These are phyloP conservation scores for Aspergillus sp. DNA, from an alignment of 2,329 filamentous ascomycete species.

Conservation along the genomic window DNA sequence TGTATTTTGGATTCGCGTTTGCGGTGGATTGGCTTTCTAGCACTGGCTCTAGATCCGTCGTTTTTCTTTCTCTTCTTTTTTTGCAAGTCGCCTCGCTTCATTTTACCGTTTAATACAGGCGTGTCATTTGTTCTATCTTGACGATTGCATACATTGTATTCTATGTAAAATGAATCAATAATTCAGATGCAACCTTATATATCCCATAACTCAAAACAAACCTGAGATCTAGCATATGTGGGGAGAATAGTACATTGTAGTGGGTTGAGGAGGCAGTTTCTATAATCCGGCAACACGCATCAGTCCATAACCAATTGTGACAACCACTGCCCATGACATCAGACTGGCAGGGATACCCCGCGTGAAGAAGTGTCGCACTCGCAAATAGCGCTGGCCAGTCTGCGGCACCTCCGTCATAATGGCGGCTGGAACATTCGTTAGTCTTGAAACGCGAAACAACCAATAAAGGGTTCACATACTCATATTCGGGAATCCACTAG, in stretches of 20 bases:
- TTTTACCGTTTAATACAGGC: constrained; percentile 6
- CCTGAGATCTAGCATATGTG: not conserved
- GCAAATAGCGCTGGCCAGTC: constrained; percentile 86
- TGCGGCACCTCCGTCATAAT: constrained; percentile 98
- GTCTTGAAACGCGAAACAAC: not conserved
- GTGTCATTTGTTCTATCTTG: constrained; percentile 4
- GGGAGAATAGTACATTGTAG: not conserved
- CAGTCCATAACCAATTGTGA: constrained; percentile 85
- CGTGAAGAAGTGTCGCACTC: constrained; percentile 92
- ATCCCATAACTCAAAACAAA: not conserved
- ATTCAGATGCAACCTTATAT: not conserved
- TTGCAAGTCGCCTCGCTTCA: not conserved
- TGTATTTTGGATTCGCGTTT: not conserved
- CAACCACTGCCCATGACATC: constrained; percentile 75
- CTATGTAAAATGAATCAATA: constrained; percentile 6
- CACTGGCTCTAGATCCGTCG: constrained; percentile 1
- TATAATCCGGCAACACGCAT: constrained; percentile 75
- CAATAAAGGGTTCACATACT: constrained; percentile 63
- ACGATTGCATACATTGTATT: constrained; percentile 9
- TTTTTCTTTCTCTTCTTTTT: not conserved
- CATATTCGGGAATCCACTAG: constrained; percentile 98
- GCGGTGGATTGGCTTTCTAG: not conserved
- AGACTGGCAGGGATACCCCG: constrained; percentile 87
- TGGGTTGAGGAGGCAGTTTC: not conserved
- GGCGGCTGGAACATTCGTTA: constrained; percentile 61